Percentiles rank a stretch among this genome's conserved stretches.
Evolutionary conservation across 768 basidiomycete genomes (phyloP).

Genomic region (Steccherinum ochraceum): DNA sequence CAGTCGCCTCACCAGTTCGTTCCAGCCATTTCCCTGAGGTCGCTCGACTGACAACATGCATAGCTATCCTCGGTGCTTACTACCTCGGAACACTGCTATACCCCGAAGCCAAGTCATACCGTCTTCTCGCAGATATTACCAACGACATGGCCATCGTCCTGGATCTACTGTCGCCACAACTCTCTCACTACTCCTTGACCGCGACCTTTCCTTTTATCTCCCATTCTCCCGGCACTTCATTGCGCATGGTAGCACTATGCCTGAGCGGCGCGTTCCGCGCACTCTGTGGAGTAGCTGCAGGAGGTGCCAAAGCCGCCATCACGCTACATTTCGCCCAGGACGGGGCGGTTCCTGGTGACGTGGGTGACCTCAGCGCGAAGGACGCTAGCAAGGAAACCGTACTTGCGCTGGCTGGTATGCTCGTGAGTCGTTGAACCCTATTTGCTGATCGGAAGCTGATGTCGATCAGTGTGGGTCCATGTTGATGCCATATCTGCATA

Average conservation of each 20-base stretch:
- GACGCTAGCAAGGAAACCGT: conserved; percentile 70
- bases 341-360: conserved; percentile 44
- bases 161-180: conserved; percentile 53
- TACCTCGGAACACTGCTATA: conserved; percentile 56
- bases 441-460: too few relatives aligned
- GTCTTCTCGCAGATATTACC: conserved; percentile 59
- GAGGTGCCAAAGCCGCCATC: conserved; percentile 65
- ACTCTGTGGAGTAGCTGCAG: conserved; percentile 57
- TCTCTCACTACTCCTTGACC: conserved; percentile 28
- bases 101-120: conserved; percentile 67
- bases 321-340: conserved; percentile 60
- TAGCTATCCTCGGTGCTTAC: conserved; percentile 56
- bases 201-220: conserved; percentile 27
- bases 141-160: conserved; percentile 57
- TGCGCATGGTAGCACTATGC: conserved; percentile 47
- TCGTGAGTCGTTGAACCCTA: conserved; percentile 35
- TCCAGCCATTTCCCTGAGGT: too few relatives aligned
- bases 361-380: conserved; percentile 69
- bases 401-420: conserved; percentile 57
- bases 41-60: too few relatives aligned
- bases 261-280: conserved; percentile 52
- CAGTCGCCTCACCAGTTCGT: conserved; percentile 57
- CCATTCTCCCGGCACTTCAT: conserved; percentile 24
- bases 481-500: conserved; percentile 51
- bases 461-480: conserved; percentile 46